Evolutionary conservation across 164 flowering plant genomes (phyloP).

Genomic region (Houttuynia cordata): DNA sequence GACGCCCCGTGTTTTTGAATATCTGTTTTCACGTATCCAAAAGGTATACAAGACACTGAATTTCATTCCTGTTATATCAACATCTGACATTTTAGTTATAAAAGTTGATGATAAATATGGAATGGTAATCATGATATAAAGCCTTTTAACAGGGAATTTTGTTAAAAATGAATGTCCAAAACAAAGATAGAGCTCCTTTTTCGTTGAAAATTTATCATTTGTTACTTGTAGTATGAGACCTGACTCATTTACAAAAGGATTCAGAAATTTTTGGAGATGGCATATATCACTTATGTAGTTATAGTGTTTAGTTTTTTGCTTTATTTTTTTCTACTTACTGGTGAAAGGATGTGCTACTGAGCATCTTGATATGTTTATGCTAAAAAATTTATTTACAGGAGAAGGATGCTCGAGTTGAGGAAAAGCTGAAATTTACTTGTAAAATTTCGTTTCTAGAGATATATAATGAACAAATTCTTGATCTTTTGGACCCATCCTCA

Average conservation of each 20-base stretch:
- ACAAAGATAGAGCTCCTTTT: no score
- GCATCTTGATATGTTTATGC: neutral
- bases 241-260: no score
- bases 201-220: no score
- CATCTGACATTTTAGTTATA: no score
- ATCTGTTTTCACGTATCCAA: slow-evolving; percentile 80
- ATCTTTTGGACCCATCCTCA: slow-evolving; percentile 86
- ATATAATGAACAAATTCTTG: slow-evolving; percentile 95
- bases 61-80: neutral
- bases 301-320: no score
- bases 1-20: slow-evolving; percentile 94
- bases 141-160: no score
- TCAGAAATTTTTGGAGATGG: no score
- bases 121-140: no score
- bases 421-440: slow-evolving; percentile 70
- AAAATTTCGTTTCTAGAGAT: slow-evolving; percentile 95
- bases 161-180: no score
- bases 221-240: no score
- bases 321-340: neutral
- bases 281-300: no score
- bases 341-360: neutral
- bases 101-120: no score
- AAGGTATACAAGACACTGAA: slow-evolving; percentile 39
- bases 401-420: slow-evolving; percentile 74
- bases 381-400: slow-evolving; percentile 39